Conservation (phyloP, 2,329 filamentous ascomycete species). For the Sporothrix brunneoviolacea region DNA sequence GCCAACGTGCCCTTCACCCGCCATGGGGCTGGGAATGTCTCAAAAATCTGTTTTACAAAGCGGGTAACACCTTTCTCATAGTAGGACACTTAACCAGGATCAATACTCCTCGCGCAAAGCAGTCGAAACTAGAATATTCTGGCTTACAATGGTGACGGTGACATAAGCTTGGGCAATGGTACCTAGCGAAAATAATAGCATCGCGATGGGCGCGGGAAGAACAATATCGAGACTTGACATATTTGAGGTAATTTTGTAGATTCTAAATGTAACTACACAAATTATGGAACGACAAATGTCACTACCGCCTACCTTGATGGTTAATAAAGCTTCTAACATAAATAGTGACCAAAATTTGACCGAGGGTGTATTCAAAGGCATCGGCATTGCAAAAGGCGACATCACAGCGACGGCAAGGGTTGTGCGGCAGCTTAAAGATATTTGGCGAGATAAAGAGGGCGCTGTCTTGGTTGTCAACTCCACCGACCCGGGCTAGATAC, state of each 20-base stretch:
- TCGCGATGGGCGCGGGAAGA: too few relatives aligned
- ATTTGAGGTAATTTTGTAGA: too few relatives aligned
- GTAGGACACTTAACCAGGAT: too few relatives aligned
- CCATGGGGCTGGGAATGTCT: too few relatives aligned
- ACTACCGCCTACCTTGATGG: background rate
- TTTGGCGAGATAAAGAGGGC: background rate
- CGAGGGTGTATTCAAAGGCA: background rate
- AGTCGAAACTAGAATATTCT: too few relatives aligned
- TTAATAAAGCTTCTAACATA: background rate
- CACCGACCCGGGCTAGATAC: background rate
- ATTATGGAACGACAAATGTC: background rate
- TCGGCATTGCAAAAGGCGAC: background rate
- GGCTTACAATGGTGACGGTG: background rate
- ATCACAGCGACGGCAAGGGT: background rate
- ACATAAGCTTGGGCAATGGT: background rate
- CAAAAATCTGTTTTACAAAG: too few relatives aligned
- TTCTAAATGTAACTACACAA: too few relatives aligned
- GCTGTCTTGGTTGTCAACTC: background rate
- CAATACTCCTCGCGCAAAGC: too few relatives aligned
- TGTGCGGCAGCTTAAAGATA: background rate
- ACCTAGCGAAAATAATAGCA: background rate
- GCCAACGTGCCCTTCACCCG: too few relatives aligned
- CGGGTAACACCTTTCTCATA: too few relatives aligned
- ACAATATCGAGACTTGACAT: too few relatives aligned
- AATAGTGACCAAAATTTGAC: background rate